Evolutionary conservation across 139 green algal species (phyloP), one percentile per base, ranked within the genome.

Genomic region (Picochlorum sp.): DNA sequence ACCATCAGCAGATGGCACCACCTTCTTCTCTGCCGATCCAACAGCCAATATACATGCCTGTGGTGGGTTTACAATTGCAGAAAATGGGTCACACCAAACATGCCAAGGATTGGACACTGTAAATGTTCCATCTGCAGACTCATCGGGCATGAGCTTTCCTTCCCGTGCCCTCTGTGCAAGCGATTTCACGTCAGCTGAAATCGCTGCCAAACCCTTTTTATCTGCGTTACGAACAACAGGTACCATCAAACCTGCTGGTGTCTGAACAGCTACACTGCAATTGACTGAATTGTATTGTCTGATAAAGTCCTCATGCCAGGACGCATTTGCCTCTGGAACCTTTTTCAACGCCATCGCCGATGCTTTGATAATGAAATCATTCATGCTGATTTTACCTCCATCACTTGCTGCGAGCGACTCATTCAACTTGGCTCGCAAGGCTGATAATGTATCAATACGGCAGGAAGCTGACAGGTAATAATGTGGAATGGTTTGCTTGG

Each of bases 331-430:
- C 20, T 66, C 79, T 13, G 87, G 85, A 47, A 97, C 88, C 66
- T 88, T 81, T 44, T 74, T 84, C 61, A 91, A 73, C 4, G 92
- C 81, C 72, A 90, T 71, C 9, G 88, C 88, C 16, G 83, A 75
- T 16, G 89, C 88, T 70, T 98, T 98, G 81, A 98, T 79, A 21
- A 98, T 65, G 57, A 98, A 96, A 73, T 98, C 92, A 71, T 97
- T 98, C 26, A 98, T 78, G 15, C 74, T 89, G 54, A 98, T 72
- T 81, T 98, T 98, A 37, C 41, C 66, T 37, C 78, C 83, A 15
- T 72, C 32, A 24, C 61, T 45, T 3, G 71, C 57, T 4, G 73
- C 79, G 3, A 83, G 55, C 23, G 84, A 51, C 1, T 59, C 70
- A 28, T 82, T 77, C 60, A 95, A 92, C 30, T 90, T 58, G 51